Evolutionary conservation across 2,329 filamentous ascomycete species (phyloP).

Genomic region (Hymenoscyphus scutula): DNA sequence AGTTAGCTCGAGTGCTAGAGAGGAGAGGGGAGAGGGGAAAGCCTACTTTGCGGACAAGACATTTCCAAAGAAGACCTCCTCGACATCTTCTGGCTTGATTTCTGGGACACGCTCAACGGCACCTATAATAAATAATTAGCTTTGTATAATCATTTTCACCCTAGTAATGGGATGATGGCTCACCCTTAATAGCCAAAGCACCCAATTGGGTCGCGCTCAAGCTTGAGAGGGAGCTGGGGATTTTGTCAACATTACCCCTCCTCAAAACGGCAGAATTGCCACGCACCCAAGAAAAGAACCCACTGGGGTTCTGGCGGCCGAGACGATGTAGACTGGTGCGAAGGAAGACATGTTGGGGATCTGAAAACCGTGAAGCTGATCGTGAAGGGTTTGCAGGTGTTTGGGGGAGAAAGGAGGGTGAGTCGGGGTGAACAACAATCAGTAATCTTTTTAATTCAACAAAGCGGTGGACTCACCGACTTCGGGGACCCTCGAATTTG

Average conservation of each 20-base stretch:
- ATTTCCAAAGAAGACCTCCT: constrained; percentile 98
- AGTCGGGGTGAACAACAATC: neutral
- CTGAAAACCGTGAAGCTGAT: neutral
- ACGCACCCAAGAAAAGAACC: constrained; percentile 90
- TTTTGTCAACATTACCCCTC: constrained; percentile 22
- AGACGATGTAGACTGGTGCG: constrained; percentile 93
- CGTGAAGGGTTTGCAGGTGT: constrained; percentile 4
- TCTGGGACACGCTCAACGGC: constrained; percentile 83
- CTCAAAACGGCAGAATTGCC: constrained; percentile 55
- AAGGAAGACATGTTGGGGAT: constrained; percentile 67
- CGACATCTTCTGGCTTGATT: constrained; percentile 83
- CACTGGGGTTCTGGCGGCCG: constrained; percentile 83
- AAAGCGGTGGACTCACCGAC: neutral
- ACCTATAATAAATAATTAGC: constrained; percentile 41
- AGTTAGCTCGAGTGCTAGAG: constrained; percentile 14
- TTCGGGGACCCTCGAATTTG: neutral
- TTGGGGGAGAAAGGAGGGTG: neutral
- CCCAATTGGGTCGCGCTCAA: constrained; percentile 84
- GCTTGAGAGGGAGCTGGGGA: constrained; percentile 76
- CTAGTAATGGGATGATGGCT: neutral
- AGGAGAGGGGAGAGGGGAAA: no score
- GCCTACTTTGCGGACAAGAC: constrained; percentile 89
- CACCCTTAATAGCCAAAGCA: constrained; percentile 89
- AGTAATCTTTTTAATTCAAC: constrained; percentile 17
- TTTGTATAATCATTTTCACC: rapidly evolving